Percentiles rank a stretch among this genome's conserved stretches.
Conservation (phyloP, 1,284 basidiomycete species). For the Puccinia polysora region DNA sequence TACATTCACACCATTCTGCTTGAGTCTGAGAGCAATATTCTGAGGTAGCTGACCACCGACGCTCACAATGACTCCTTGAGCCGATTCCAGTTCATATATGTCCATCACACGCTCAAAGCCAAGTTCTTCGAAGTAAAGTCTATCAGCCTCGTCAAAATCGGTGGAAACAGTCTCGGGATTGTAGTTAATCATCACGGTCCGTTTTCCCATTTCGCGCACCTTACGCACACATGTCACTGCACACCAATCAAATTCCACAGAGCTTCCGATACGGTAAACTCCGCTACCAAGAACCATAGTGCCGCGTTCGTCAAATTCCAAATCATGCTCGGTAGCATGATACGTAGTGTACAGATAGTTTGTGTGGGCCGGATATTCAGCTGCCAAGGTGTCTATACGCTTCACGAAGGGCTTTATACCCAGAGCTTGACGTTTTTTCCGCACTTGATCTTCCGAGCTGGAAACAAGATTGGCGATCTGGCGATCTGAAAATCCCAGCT, state of each 20-base stretch:
- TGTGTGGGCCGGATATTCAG: conserved; percentile 97
- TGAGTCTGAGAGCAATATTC: conserved; percentile 94
- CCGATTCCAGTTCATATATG: conserved; percentile 93
- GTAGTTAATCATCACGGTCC: conserved; percentile 99
- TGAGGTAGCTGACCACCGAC: conserved; percentile 97
- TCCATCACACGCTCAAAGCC: conserved; percentile 99
- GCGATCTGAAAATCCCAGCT: conserved; percentile 86
- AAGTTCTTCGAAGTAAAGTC: conserved; percentile 97
- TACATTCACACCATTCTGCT: conserved; percentile 83
- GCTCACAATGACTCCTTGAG: conserved; percentile 88
- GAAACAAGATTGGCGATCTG: conserved; percentile 75
- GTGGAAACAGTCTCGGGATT: conserved; percentile 99
- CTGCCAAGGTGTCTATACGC: conserved; percentile 97
- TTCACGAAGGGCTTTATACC: conserved; percentile 96
- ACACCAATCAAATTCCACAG: conserved; percentile 99
- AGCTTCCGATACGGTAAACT: conserved; percentile 96
- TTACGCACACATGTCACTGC: conserved; percentile 94
- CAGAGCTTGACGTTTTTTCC: conserved; percentile 76
- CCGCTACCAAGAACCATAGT: conserved; percentile 99
- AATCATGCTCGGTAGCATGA: conserved; percentile 92
- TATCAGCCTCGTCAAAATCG: conserved; percentile 97
- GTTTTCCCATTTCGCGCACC: conserved; percentile 82
- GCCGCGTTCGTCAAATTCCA: conserved; percentile 91
- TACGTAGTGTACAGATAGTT: conserved; percentile 99
- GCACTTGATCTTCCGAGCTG: conserved; percentile 70